Evolutionary conservation across 352 stramenopile genomes (phyloP).

Genomic region (Pythium apleroticum): DNA sequence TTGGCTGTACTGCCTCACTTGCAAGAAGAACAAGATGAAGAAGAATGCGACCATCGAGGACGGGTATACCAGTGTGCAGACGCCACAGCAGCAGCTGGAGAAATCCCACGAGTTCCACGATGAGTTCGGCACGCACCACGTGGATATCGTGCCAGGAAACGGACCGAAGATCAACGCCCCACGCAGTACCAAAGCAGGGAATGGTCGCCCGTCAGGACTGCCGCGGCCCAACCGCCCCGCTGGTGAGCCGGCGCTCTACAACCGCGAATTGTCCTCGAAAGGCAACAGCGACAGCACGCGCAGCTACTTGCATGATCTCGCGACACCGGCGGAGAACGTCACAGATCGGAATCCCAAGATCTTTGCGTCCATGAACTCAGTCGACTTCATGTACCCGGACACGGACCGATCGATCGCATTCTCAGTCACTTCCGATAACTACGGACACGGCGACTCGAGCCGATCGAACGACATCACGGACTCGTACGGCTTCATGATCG

Average conservation of each 20-base stretch:
- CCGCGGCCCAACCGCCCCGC: neutral
- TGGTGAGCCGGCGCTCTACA: slow-evolving; percentile 27
- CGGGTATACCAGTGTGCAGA: neutral
- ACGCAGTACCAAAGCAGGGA: neutral
- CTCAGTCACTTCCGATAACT: slow-evolving; percentile 21
- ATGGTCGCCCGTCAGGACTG: neutral
- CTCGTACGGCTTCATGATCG: slow-evolving; percentile 15
- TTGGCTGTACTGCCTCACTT: neutral
- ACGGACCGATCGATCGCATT: slow-evolving; percentile 25
- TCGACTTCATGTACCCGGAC: slow-evolving; percentile 42
- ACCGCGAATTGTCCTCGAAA: slow-evolving; percentile 30
- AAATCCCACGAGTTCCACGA: slow-evolving; percentile 4
- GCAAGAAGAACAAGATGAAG: slow-evolving; percentile 4
- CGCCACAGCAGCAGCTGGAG: neutral
- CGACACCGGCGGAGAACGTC: neutral
- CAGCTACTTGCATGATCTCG: slow-evolving; percentile 30
- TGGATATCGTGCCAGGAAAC: neutral
- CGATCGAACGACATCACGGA: slow-evolving; percentile 15
- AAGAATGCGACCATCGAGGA: neutral
- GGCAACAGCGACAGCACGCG: slow-evolving; percentile 24
- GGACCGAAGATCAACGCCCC: neutral
- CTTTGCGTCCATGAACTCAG: slow-evolving; percentile 31
- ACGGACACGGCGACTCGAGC: slow-evolving; percentile 8
- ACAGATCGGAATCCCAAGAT: slow-evolving; percentile 21
- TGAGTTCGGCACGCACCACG: slow-evolving; percentile 1